These are phyloP conservation scores for Colletotrichum simmondsii DNA, from an alignment of 2,329 filamentous ascomycete species.

Conservation along the genomic window DNA sequence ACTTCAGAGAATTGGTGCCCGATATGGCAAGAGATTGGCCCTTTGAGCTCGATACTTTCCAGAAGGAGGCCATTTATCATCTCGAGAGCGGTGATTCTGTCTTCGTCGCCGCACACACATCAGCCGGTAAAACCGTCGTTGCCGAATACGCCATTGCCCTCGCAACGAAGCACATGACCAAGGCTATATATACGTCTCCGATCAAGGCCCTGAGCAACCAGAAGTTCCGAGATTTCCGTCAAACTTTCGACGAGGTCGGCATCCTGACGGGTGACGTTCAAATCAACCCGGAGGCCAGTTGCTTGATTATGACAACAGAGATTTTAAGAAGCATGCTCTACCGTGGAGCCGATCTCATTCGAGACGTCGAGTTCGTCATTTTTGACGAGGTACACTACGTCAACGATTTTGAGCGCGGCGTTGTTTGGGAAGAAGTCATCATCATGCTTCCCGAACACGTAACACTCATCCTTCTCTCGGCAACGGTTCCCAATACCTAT, in stretches of 20 bases:
- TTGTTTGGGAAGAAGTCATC: constrained; percentile 99
- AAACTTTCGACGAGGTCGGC: constrained; percentile 92
- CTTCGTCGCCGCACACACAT: constrained; percentile 97
- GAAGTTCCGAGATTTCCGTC: constrained; percentile 95
- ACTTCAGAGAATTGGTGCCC: constrained; percentile 92
- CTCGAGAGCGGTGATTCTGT: constrained; percentile 96
- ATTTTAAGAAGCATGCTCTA: constrained; percentile 99
- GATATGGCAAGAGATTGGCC: constrained; percentile 97
- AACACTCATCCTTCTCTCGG: constrained; percentile 92
- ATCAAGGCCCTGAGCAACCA: constrained; percentile 99
- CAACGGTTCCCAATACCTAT: constrained; percentile 96
- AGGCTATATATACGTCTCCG: constrained; percentile 98
- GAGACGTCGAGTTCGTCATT: constrained; percentile 98
- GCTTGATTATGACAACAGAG: constrained; percentile 99
- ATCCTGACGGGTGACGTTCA: constrained; percentile 98
- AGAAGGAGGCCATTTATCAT: constrained; percentile 98
- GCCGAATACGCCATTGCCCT: constrained; percentile 98
- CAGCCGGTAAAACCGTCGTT: constrained; percentile 97
- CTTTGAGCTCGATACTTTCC: constrained; percentile 97
- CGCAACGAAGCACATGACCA: constrained; percentile 98
- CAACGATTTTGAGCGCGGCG: constrained; percentile 93
- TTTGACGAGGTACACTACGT: constrained; percentile 99
- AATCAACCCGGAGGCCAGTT: constrained; percentile 96
- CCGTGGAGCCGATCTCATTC: constrained; percentile 91
- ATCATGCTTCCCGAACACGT: constrained; percentile 99